Base-by-base conservation (phyloP, 805 yeast species). In the Spathaspora girioi region DNA sequence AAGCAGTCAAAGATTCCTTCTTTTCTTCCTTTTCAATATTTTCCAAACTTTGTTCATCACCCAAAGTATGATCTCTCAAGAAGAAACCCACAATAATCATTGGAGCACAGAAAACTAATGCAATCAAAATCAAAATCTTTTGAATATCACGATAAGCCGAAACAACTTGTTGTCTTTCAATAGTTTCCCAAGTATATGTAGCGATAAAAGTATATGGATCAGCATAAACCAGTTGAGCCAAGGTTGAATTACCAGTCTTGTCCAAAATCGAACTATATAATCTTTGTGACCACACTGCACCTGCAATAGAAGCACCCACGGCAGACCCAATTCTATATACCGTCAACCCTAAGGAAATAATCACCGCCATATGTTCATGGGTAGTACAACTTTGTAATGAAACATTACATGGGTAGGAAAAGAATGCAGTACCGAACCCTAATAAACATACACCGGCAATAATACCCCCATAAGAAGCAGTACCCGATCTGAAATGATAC, bases 341-440 rank as follows among this genome's bases (percentile, higher is more conserved):
- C 2, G 89, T 74, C 56, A 81, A 71, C 66, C 79, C 81, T 41
- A 83, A 64, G 1, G 89, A 76, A 43, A 83, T 77, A 32, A 80
- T 76, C 45, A 80, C 77, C 10, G 87, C 88, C 83, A 84, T 78
- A 65, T 79, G 76, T 60, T 81, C 84, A 66, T 84, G 91, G 56
- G 71, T 77, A 35, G 81, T 77, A 51, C 80, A 72, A 0, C 88
- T 73, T 61, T 81, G 83, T 54, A 82, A 77, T 43, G 86, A 77
- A 5, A 81, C 82, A 61, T 82, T 87, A 10, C 83, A 74, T 4
- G 86, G 76, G 59, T 83, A 84, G 14, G 87, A 82, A 72, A 85
- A 83, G 65, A 86, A 80, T 15, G 89, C 89, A 43, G 88, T 88
- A 59, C 89, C 91, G 52, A 87, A 77, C 57, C 92, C 92, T 56